Conservation (phyloP, 139 green algal species). For the Closterium sp. region DNA sequence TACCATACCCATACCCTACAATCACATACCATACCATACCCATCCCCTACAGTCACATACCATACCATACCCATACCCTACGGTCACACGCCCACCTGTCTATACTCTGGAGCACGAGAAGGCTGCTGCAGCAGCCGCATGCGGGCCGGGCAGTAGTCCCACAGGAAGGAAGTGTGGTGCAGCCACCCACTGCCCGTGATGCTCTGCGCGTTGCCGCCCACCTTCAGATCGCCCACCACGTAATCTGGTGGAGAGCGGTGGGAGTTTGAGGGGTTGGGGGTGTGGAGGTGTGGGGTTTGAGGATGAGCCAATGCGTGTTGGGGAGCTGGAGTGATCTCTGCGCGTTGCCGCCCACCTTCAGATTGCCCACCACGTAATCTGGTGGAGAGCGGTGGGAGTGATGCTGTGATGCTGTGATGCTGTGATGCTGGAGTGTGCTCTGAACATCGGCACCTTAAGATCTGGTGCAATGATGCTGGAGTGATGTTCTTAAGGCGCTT, state of each 20-base stretch:
- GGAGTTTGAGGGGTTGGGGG: too few relatives aligned
- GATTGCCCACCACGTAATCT: constrained; percentile 79
- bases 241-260: too few relatives aligned
- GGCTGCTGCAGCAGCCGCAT: constrained; percentile 83
- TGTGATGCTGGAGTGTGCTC: neutral
- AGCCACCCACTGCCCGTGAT: constrained; percentile 88
- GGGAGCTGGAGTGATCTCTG: constrained; percentile 98
- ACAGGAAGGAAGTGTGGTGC: constrained; percentile 97
- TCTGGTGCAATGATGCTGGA: too few relatives aligned
- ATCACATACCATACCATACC: neutral
- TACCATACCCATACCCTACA: neutral
- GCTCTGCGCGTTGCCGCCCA: constrained; percentile 96
- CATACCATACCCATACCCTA: neutral
- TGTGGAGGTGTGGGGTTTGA: too few relatives aligned
- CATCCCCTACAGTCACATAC: neutral
- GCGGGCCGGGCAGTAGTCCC: constrained; percentile 72
- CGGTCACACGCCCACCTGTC: constrained; percentile 33
- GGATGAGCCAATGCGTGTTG: too few relatives aligned
- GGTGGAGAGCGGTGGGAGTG: too few relatives aligned
- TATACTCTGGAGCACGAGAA: constrained; percentile 32
- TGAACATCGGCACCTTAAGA: neutral
- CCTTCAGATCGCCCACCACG: constrained; percentile 80
- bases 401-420: neutral
- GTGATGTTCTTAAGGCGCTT: too few relatives aligned
- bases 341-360: constrained; percentile 97